Evolutionary conservation across 2,329 filamentous ascomycete genomes (phyloP).

Genomic region (Pseudonectria buxi): DNA sequence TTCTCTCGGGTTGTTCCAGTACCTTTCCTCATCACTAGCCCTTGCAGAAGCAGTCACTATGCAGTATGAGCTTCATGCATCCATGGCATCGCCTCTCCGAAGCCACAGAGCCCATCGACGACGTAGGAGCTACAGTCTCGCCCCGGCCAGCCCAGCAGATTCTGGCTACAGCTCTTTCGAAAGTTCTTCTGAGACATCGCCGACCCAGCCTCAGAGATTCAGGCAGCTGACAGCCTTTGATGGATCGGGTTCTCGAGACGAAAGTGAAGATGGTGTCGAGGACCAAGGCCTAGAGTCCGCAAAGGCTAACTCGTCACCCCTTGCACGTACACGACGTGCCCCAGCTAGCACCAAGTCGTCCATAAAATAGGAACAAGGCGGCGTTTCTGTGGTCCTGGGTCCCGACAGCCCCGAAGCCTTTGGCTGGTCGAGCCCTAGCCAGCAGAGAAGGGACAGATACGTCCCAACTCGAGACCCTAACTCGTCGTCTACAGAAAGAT

Average conservation of each 20-base stretch:
- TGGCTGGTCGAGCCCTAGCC: conserved; percentile 4
- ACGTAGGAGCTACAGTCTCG: conserved; percentile 1
- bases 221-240: conserved; percentile 10
- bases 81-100: conserved; percentile 8
- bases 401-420: neutral
- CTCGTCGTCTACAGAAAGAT: conserved; percentile 35
- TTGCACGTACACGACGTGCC: neutral
- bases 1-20: too few relatives aligned
- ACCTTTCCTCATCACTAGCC: too few relatives aligned
- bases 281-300: conserved; percentile 1
- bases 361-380: conserved; percentile 6
- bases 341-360: neutral
- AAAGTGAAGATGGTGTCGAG: conserved; percentile 1
- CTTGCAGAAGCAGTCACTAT: too few relatives aligned
- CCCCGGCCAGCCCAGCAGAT: conserved; percentile 16
- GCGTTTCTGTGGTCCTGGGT: neutral
- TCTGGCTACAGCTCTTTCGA: conserved; percentile 26
- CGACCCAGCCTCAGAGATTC: neutral
- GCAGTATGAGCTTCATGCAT: too few relatives aligned
- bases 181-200: conserved; percentile 6
- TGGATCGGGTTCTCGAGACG: conserved; percentile 10
- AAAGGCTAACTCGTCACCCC: neutral
- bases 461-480: conserved; percentile 36
- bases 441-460: conserved; percentile 40
- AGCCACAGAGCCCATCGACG: conserved; percentile 4